Percentiles rank a stretch among this genome's conserved stretches.
phyloP scores from a whole-genome alignment of 768 basidiomycete species.

The Rhizopogon sp. region DNA sequence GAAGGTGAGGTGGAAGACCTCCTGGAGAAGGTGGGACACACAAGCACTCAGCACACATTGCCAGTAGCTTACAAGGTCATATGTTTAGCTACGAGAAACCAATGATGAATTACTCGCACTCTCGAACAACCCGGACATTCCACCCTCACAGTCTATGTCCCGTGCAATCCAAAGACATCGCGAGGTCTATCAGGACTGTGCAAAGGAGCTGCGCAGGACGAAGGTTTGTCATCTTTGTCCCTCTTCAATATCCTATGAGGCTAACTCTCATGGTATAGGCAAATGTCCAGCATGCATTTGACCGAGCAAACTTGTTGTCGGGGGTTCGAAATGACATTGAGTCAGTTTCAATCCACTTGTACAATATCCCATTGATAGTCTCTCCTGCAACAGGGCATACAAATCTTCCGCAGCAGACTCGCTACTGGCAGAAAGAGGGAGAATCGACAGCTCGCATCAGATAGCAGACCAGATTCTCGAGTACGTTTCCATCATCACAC shows the following conservation, averaged over 20 bases:
- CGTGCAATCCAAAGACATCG: slow-evolving; percentile 87
- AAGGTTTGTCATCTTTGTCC: slow-evolving; percentile 45
- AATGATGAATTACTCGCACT: slow-evolving; percentile 74
- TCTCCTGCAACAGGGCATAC: slow-evolving; percentile 58
- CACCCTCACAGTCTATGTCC: slow-evolving; percentile 78
- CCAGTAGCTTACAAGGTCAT: slow-evolving; percentile 1
- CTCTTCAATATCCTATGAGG: neutral
- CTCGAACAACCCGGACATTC: slow-evolving; percentile 60
- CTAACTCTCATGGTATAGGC: slow-evolving; percentile 35
- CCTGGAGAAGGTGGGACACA: slow-evolving; percentile 62
- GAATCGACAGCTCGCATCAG: slow-evolving; percentile 87
- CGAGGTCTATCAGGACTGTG: slow-evolving; percentile 86
- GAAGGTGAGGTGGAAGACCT: slow-evolving; percentile 86
- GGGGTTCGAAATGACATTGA: slow-evolving; percentile 96
- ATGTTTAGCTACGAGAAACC: slow-evolving; percentile 71
- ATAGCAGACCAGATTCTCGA: slow-evolving; percentile 92
- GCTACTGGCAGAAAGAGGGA: slow-evolving; percentile 79
- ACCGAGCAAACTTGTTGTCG: slow-evolving; percentile 81
- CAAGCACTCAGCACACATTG: neutral
- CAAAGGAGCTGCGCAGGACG: slow-evolving; percentile 79
- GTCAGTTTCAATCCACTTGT: slow-evolving; percentile 37
- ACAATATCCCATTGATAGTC: neutral
- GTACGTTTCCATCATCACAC: slow-evolving; percentile 39
- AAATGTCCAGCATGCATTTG: slow-evolving; percentile 78
- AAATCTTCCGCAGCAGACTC: slow-evolving; percentile 87